Conservation (phyloP, 179 eudicot species). For the Pouteria campechiana region DNA sequence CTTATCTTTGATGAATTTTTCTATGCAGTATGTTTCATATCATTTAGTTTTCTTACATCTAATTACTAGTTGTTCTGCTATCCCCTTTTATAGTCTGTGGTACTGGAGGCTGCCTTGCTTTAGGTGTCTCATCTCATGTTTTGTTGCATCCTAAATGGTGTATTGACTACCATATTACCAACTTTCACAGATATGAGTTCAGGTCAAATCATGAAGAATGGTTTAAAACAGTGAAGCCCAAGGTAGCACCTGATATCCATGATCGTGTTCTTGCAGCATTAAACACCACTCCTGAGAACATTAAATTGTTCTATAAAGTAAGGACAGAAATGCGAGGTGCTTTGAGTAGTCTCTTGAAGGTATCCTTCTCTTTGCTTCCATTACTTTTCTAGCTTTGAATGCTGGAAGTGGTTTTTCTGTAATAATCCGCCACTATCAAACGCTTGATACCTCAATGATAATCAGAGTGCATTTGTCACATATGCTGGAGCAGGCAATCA, state of each 20-base stretch:
- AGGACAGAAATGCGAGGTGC: slow-evolving; percentile 68
- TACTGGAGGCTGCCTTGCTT: too few relatives aligned
- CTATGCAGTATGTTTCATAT: too few relatives aligned
- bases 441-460: too few relatives aligned
- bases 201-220: slow-evolving; percentile 75
- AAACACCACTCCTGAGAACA: slow-evolving; percentile 24
- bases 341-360: slow-evolving; percentile 66
- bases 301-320: slow-evolving; percentile 62
- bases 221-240: slow-evolving; percentile 57
- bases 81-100: too few relatives aligned
- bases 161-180: slow-evolving; percentile 12
- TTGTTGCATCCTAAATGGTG: not conserved
- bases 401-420: too few relatives aligned
- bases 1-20: not conserved
- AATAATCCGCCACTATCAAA: too few relatives aligned
- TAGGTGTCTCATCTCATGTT: too few relatives aligned
- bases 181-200: slow-evolving; percentile 62
- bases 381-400: not conserved
- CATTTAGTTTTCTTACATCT: too few relatives aligned
- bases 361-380: slow-evolving; percentile 8
- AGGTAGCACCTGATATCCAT: slow-evolving; percentile 43
- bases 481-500: too few relatives aligned
- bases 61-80: too few relatives aligned
- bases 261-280: slow-evolving; percentile 35
- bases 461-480: too few relatives aligned